Evolutionary conservation across 1,284 basidiomycete species (phyloP).

Genomic region (Puccinia coronata): DNA sequence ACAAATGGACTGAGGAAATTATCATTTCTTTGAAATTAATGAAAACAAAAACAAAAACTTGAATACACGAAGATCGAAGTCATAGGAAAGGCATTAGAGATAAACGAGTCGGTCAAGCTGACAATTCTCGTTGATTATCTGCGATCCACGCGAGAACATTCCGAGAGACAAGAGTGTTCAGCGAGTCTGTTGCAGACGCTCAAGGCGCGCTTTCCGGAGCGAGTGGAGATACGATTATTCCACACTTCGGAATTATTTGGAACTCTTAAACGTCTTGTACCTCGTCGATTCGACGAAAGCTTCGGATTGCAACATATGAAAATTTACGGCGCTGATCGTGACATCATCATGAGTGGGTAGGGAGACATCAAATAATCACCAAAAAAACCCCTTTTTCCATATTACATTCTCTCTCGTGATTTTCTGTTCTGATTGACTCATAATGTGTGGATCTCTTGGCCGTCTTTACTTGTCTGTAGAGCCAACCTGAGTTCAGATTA

Average conservation of each 20-base stretch:
- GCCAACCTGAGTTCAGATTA: conserved; percentile 95
- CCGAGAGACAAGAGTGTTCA: conserved; percentile 60
- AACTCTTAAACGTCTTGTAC: conserved; percentile 73
- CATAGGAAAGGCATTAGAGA: conserved; percentile 66
- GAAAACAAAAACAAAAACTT: conserved; percentile 50
- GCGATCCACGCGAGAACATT: conserved; percentile 75
- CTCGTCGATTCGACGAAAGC: conserved; percentile 92
- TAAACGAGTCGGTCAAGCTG: conserved; percentile 69
- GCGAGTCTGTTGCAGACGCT: conserved; percentile 74
- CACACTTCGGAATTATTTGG: conserved; percentile 77
- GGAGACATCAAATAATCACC: conserved; percentile 56
- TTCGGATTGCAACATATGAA: conserved; percentile 99
- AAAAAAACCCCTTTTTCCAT: not conserved
- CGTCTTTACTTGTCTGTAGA: conserved; percentile 63
- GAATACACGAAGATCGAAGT: conserved; percentile 66
- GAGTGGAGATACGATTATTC: conserved; percentile 77
- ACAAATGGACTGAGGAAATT: not conserved
- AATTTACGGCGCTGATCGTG: conserved; percentile 88
- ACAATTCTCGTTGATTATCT: conserved; percentile 83
- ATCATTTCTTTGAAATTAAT: conserved; percentile 46
- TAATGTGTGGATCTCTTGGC: not conserved
- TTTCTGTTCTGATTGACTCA: no score
- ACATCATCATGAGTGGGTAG: conserved; percentile 88
- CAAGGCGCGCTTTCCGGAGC: conserved; percentile 69
- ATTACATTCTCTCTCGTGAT: no score